Conservation (phyloP, 202 grass and related monocot genomes). For the Carex arenaria region DNA sequence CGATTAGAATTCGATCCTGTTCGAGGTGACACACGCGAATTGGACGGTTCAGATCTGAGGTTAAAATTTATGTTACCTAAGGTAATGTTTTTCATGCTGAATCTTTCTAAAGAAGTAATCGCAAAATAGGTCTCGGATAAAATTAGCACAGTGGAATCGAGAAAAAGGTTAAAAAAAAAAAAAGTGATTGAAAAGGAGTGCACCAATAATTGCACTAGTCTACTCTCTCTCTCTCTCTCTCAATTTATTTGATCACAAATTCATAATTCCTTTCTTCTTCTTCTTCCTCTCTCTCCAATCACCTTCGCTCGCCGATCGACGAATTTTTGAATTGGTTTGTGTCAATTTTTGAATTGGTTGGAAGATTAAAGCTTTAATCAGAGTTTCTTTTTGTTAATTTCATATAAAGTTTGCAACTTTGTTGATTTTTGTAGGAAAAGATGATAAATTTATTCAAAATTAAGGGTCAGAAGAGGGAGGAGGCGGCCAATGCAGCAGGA, state of each 20-base stretch:
- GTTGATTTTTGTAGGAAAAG: not conserved
- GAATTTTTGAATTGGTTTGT: not conserved
- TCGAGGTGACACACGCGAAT: too few relatives aligned
- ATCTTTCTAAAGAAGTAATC: not conserved
- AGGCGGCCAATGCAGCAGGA: conserved; percentile 44
- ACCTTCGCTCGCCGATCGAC: not conserved
- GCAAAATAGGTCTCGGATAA: not conserved
- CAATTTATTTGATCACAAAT: not conserved
- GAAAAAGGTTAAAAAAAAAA: not conserved
- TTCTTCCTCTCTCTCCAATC: not conserved
- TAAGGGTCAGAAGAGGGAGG: conserved; percentile 65
- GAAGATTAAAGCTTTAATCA: not conserved
- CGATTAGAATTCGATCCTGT: too few relatives aligned
- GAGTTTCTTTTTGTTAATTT: not conserved
- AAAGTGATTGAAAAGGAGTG: not conserved
- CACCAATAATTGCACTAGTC: conserved; percentile 19
- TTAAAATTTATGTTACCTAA: too few relatives aligned
- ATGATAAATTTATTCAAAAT: conserved; percentile 91
- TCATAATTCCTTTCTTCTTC: conserved; percentile 5
- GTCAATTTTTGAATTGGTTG: not conserved
- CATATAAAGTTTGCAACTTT: not conserved
- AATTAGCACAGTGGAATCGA: not conserved
- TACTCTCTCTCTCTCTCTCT: not conserved
- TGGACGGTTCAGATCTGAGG: too few relatives aligned
- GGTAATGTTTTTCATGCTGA: too few relatives aligned